Conservation (phyloP, 805 yeast genomes). For the Teunomyces funiuensis region DNA sequence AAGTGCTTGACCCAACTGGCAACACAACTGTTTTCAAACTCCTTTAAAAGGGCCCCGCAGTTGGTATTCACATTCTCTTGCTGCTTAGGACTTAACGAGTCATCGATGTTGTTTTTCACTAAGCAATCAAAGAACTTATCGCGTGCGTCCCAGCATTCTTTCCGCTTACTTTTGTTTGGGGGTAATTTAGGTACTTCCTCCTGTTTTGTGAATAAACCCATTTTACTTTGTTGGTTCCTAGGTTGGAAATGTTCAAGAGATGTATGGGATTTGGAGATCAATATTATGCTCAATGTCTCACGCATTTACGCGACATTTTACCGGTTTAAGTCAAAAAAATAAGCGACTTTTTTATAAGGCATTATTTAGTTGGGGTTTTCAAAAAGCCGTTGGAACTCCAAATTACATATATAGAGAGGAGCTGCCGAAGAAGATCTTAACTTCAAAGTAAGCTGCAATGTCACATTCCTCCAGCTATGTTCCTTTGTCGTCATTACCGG, state of each 20-base stretch:
- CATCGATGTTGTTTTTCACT: slow-evolving; percentile 62
- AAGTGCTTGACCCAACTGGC: slow-evolving; percentile 87
- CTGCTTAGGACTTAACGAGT: slow-evolving; percentile 60
- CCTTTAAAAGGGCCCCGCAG: slow-evolving; percentile 58
- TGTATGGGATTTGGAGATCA: background rate
- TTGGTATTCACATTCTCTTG: slow-evolving; percentile 47
- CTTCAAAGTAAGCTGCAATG: background rate
- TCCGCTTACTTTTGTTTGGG: slow-evolving; percentile 67
- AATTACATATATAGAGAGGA: background rate
- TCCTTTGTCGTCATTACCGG: slow-evolving; percentile 6
- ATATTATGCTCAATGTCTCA: background rate
- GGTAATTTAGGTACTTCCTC: slow-evolving; percentile 37
- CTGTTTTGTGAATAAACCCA: slow-evolving; percentile 52
- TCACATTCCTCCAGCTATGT: slow-evolving; percentile 1
- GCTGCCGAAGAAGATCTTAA: background rate
- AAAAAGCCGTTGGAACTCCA: background rate
- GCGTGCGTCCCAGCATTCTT: slow-evolving; percentile 87
- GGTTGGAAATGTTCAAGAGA: background rate
- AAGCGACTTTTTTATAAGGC: slow-evolving; percentile 1
- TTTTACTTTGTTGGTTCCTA: slow-evolving; percentile 16
- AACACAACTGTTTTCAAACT: slow-evolving; percentile 74
- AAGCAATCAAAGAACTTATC: slow-evolving; percentile 77
- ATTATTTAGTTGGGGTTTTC: background rate
- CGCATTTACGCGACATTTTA: background rate
- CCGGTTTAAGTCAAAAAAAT: background rate